Evolutionary conservation across 148 eudicot species (phyloP), one percentile per base, ranked within the genome.

Genomic region (Cornus suecica): DNA sequence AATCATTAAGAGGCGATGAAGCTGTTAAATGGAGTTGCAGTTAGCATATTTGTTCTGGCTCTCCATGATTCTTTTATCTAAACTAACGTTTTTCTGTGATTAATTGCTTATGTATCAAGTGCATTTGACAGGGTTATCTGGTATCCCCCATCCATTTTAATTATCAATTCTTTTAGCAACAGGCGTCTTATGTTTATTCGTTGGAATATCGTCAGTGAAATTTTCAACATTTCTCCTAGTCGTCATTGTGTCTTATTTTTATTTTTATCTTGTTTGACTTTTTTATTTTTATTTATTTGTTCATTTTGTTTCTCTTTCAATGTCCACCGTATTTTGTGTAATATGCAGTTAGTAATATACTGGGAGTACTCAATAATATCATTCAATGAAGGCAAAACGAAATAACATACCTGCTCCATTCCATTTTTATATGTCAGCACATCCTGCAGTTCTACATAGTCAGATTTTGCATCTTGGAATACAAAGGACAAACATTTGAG

Each of bases 391-490:
- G 25, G 45, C 10, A 32, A 71, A 61, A 5, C 10, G 45, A 68
- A 28, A 37, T 15, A 25, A 14, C 76, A 8, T 82, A 87, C 90
- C 86, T 85, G 84, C 69, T 85, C 88, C 74, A 24, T 81, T 48
- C 88, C 85, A 62, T 81, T 81, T 68, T 79, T 81, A 78, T 66
- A 58, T 61, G 70, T 74, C 64, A 85, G 20, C 66, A 87, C 85
- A n/a, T 87, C 90, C 90, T 87, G 90, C 80, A 83, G 68, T 70
- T 45, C 26, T n/a, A 75, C 31, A 74, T 2, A 18, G 67, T 78
- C 52, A 80, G 66, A 71, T 66, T 25, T 29, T 63, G 66, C 73
- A 9, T 68, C 27, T 66, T 31, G 34, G 48, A 31, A 32, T 65
- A 69, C 16, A 51, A 22, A 22, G 10, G 20, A 45, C 75, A 52